Evolutionary conservation across 148 eudicot species (phyloP), one percentile per base, ranked within the genome.

Genomic region (Nepenthes mirabilis): DNA sequence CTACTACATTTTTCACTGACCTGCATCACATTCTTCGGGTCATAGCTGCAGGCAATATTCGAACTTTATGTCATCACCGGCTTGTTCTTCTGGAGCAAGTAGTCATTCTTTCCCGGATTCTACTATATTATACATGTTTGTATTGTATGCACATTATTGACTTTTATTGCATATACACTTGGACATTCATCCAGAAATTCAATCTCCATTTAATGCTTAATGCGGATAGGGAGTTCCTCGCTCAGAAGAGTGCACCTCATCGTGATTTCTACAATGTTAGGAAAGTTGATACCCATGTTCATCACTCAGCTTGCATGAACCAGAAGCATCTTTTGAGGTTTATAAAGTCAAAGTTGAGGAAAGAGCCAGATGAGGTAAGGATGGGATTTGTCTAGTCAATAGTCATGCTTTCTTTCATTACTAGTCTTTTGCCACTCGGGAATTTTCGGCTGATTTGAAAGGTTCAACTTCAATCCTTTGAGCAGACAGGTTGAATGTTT

Each of bases 271-370:
- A 94, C 60, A 94, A 94, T 81, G 99, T 94, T 52, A 77, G 99
- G 75, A 94, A 94, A 80, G 99, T 94, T 67, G 99, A 94, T 52
- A 94, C 99, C 1, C 99, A 94, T 59, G 99, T 94, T 68, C 99
- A 94, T 74, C 99, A 94, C 81, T 94, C 99, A 9, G 99, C 99
- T 55, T 94, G 99, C 84, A 94, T 94, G 99, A 93, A 93, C 71
- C 98, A 93, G 77, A 93, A 93, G 69, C 98, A 93, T 86, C 88
- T 93, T 63, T 72, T 93, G 72, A 86, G 98, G 79, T 93, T 93
- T 67, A 93, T 93, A 37, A 93, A 93, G 74, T 93, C 96, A 54
- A 93, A 93, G 83, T 74, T 88, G 80, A 84, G 96, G 66, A 93
- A 93, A 80, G 98, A 93, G 67, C 98, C 98, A 70, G 98, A 83